These are phyloP conservation scores for Tremellales sp. DNA, from an alignment of 1,284 basidiomycete species.

Conservation along the genomic window DNA sequence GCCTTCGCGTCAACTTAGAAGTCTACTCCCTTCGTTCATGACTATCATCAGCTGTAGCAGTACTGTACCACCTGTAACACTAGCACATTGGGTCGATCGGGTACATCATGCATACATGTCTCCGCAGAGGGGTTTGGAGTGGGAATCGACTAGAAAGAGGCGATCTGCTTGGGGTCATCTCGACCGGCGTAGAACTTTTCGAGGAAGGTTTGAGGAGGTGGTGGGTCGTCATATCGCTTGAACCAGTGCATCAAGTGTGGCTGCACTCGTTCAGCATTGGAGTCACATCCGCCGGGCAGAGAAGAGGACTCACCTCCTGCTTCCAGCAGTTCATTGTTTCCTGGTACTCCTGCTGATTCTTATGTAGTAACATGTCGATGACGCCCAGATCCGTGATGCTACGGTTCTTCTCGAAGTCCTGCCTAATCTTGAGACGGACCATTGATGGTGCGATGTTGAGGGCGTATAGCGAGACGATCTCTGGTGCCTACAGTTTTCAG, in stretches of 20 bases:
- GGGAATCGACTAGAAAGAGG: slow-evolving; percentile 32
- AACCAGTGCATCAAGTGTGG: slow-evolving; percentile 50
- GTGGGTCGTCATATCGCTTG: slow-evolving; percentile 44
- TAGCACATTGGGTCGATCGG: neutral
- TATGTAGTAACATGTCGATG: slow-evolving; percentile 83
- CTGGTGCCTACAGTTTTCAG: slow-evolving; percentile 64
- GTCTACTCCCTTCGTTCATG: neutral
- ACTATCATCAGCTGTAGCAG: neutral
- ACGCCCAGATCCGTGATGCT: slow-evolving; percentile 76
- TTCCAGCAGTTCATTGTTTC: slow-evolving; percentile 95
- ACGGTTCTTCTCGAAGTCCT: slow-evolving; percentile 82
- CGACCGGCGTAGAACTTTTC: slow-evolving; percentile 49
- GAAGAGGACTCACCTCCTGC: slow-evolving; percentile 53
- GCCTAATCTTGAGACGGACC: slow-evolving; percentile 76
- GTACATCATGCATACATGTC: slow-evolving; percentile 4
- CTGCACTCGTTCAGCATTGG: slow-evolving; percentile 16
- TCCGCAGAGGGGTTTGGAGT: too few species aligned
- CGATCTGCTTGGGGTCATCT: slow-evolving; percentile 45
- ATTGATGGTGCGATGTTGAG: slow-evolving; percentile 77
- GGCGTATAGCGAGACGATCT: slow-evolving; percentile 79
- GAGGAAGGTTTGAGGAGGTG: slow-evolving; percentile 46
- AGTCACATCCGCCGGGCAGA: neutral
- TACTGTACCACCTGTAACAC: neutral
- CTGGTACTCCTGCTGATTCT: slow-evolving; percentile 85
- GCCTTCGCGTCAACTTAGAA: neutral